A percentile compares a stretch with the other conserved stretches of the same genome.
phyloP scores from a whole-genome alignment of 371 early-diverging fungal species.

The Blakeslea trispora region DNA sequence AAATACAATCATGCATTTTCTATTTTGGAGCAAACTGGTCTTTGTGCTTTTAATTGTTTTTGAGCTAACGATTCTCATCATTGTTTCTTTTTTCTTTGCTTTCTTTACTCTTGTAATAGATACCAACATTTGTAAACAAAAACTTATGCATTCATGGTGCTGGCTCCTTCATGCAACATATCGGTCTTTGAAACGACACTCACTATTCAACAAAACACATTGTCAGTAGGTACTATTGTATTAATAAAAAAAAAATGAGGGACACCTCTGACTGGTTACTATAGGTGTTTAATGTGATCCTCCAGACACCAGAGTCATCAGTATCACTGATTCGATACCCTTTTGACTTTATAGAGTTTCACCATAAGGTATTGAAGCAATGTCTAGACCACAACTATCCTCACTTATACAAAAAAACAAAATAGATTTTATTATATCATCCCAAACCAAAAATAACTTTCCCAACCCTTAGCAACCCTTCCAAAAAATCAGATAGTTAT shows the following conservation, averaged over 20 bases:
- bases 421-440: conserved; percentile 42
- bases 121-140: not conserved
- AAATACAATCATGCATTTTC: too few relatives aligned
- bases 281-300: conserved; percentile 61
- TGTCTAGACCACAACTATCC: not conserved
- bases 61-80: too few relatives aligned
- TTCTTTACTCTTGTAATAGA: not conserved
- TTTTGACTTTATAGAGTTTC: conserved; percentile 63
- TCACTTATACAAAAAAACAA: not conserved
- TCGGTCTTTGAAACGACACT: conserved; percentile 48
- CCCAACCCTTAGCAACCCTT: conserved; percentile 38
- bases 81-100: too few relatives aligned
- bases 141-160: too few relatives aligned
- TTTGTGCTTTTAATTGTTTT: too few relatives aligned
- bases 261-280: not conserved
- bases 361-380: conserved; percentile 42
- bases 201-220: conserved; percentile 31
- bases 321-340: conserved; percentile 59
- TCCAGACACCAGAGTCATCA: conserved; percentile 48
- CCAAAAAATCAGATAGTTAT: too few relatives aligned
- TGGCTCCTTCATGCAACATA: not conserved
- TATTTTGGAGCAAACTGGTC: too few relatives aligned
- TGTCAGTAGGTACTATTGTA: conserved; percentile 42
- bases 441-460: conserved; percentile 43
- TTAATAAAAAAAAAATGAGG: too few relatives aligned